Evolutionary conservation across 2,329 filamentous ascomycete species (phyloP), one percentile per base, ranked within the genome.

Genomic region (Thielaviopsis populi): DNA sequence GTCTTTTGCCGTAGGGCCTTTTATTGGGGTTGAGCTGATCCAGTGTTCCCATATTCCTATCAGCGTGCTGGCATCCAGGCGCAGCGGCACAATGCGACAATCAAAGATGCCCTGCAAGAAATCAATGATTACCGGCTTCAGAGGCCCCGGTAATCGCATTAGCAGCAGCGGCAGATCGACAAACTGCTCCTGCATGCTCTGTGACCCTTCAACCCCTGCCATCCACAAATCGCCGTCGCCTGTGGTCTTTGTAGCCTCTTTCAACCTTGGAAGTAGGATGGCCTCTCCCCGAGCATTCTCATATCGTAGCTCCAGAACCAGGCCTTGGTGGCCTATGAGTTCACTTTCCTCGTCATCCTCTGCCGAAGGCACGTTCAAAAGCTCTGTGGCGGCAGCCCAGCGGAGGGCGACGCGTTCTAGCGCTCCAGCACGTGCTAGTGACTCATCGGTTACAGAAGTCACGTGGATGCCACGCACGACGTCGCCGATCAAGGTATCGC

Each of bases 401-500:
- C 75, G 74, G 30, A 82, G 75, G 13, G 73, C 73, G 1, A 83
- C 79, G 3, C 69, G 69, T 66, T 78, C 76, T 22, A 84, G 68
- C 1, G 76, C 72, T 1, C 78, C 78, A 0, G 75, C 73, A 8
- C 74, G 71, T 0, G 73, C 73, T 24, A 78, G 68, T 0, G 70
- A 66, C 6, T 68, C 75, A 30, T 78, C 77, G 19, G 74, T 75
- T 4, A 74, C 72, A 59, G 76, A 74, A 3, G 62, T 56, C 19
- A 84, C 76, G 67, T 83, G 80, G 19, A 84, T 78, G 53, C 82
- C 82, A 63, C 82, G 79, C n/a, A 84, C 79, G 1, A 82, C 78
- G 68, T 84, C 81, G 17, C 81, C 81, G 0, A 83, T 80, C 0
- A 84, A 75, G 1, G 74, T 74, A 59, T 84, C 81, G 46, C 81